Evolutionary conservation across 345 rosid species (phyloP).

Genomic region (Dipteronia sinensis): DNA sequence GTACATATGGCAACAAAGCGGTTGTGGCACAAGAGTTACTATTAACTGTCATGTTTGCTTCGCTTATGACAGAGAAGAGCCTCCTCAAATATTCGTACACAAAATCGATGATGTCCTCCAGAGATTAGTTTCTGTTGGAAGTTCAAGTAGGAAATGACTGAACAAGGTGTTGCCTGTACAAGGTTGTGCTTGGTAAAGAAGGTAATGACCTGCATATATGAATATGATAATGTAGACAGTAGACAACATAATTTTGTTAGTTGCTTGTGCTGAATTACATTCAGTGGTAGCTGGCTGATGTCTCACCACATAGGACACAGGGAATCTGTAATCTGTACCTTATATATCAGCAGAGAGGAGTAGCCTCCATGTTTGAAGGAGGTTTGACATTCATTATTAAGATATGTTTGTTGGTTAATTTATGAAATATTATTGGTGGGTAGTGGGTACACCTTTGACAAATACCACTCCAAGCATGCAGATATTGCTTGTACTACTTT

Average conservation of each 20-base stretch:
- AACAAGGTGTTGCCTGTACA: background rate
- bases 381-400: background rate
- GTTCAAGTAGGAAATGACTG: slow-evolving; percentile 8
- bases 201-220: background rate
- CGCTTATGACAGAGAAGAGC: slow-evolving; percentile 54
- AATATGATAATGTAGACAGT: background rate
- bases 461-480: background rate
- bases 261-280: background rate
- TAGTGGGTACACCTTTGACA: background rate
- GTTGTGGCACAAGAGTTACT: background rate
- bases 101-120: slow-evolving; percentile 29
- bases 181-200: background rate
- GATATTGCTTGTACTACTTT: background rate
- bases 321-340: background rate
- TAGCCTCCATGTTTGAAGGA: background rate
- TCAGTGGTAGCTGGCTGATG: background rate
- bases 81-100: slow-evolving; percentile 59
- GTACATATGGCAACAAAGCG: background rate
- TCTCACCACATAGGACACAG: background rate
- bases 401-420: background rate
- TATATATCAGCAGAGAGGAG: background rate
- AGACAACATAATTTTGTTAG: background rate
- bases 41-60: background rate
- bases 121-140: slow-evolving; percentile 14
- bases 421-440: background rate